These are phyloP conservation scores for Blumeria graminis DNA, from an alignment of 2,329 filamentous ascomycete genomes.

Conservation along the genomic window DNA sequence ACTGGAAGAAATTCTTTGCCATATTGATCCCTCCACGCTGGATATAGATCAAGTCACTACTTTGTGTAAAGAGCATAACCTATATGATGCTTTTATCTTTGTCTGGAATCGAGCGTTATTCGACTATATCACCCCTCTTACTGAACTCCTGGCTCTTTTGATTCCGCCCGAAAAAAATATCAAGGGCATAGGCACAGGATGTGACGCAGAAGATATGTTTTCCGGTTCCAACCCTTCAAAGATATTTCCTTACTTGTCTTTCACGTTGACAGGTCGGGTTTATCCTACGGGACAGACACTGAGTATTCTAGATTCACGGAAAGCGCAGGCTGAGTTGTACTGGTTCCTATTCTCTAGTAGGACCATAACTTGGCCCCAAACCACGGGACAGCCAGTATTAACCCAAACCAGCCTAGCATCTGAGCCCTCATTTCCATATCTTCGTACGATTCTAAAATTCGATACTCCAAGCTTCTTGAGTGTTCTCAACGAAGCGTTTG, in stretches of 20 bases:
- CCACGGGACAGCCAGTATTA: constrained; percentile 31
- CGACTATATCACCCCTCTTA: constrained; percentile 78
- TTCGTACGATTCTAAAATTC: constrained; percentile 64
- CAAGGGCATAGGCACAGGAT: constrained; percentile 24
- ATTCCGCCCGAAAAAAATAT: constrained; percentile 31
- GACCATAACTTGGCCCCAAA: constrained; percentile 49
- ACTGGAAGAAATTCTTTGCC: constrained; percentile 83
- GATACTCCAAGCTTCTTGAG: constrained; percentile 85
- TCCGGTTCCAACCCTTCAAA: constrained; percentile 56
- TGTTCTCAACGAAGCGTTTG: constrained; percentile 89
- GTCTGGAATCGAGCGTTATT: constrained; percentile 81
- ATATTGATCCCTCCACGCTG: constrained; percentile 71
- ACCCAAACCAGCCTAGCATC: constrained; percentile 30
- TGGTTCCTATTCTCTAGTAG: constrained; percentile 82
- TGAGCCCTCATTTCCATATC: constrained; percentile 63
- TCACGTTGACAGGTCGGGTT: constrained; percentile 66
- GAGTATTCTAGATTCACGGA: constrained; percentile 43
- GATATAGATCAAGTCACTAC: constrained; percentile 84
- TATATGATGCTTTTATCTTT: constrained; percentile 90
- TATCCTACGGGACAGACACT: constrained; percentile 69
- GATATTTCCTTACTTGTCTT: constrained; percentile 85
- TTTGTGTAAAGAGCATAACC: constrained; percentile 70
- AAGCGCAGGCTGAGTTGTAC: constrained; percentile 73
- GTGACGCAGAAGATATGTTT: constrained; percentile 26
- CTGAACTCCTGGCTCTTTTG: constrained; percentile 55